Base-by-base conservation (phyloP, 2,329 filamentous ascomycete species). In the Orbilia quercus region DNA sequence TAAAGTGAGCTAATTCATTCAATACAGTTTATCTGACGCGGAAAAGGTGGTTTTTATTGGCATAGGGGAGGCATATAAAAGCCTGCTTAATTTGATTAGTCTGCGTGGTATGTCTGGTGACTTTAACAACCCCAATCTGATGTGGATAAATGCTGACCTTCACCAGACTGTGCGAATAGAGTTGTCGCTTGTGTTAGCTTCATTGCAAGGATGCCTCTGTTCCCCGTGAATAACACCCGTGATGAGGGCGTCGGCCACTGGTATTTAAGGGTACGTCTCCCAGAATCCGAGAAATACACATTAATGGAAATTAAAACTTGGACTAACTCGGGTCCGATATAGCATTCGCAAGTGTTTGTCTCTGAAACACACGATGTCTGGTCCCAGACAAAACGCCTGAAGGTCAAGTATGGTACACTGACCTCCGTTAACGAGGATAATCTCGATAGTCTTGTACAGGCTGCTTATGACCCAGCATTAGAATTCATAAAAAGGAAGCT, bases 11-110 rank as follows among this genome's bases (percentile, higher is more conserved):
- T 72, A 59, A 64, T 57, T 63, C n/a, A 23, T 64, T 60, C 74
- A 63, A 75, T 58, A 11, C 34, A 57, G 76, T 62, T 84, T 91
- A 31, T 88, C 89, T 55, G 85, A 89, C 1, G 84, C 86, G 0
- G 88, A 89, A 4, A 87, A 94, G 58, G 87, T 98, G 14, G 91
- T 96, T 79, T 84, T 99, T 20, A 84, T 99, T 79, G 94, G 95
- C 0, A 88, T 96, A 1, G 95, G 95, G n/a, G 89, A 92, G 77
- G 91, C 95, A 1, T 96, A 95, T 78, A 84, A 90, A 1, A 92
- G 91, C 1, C 86, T 97, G 51, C 89, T 95, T 67, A 86, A 93
- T 65, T 86, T 98, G 3, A 84, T 98, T 4, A 89, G 89, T 7
- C 89, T 89, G 76, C 85, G 92, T 82, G 88, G 91, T 91, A 84